Conservation (phyloP, 75 land plant genomes). For the Pseudotsuga menziesii region DNA sequence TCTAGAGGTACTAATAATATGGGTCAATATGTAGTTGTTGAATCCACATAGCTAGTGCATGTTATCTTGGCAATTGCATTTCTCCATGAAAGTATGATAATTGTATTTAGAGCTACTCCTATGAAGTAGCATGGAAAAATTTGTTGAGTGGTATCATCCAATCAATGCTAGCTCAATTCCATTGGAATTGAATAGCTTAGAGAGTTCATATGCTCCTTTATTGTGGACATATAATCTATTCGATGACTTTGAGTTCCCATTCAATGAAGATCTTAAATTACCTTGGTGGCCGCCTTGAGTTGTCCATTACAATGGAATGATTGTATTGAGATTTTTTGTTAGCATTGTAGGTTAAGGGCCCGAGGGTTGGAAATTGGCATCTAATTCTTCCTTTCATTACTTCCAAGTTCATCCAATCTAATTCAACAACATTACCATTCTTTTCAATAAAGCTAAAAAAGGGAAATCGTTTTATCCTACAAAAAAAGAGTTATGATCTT, state of each 20-base stretch:
- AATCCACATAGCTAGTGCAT: constrained; percentile 2
- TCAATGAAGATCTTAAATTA: not conserved
- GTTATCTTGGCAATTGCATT: not conserved
- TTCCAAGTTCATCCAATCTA: not conserved
- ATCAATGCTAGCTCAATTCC: not conserved
- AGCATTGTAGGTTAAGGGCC: not conserved
- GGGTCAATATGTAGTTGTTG: constrained; percentile 2
- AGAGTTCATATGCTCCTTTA: not conserved
- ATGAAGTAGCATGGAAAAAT: not conserved
- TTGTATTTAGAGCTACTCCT: not conserved
- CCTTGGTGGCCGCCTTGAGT: not conserved
- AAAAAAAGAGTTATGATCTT: too few relatives aligned
- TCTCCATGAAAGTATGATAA: not conserved
- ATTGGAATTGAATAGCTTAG: not conserved
- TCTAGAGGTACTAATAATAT: constrained; percentile 11
- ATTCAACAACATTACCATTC: not conserved
- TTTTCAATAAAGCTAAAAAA: not conserved
- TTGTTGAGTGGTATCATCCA: not conserved
- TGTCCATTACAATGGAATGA: not conserved
- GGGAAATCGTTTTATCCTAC: too few relatives aligned
- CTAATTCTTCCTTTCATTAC: not conserved
- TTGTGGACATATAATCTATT: not conserved
- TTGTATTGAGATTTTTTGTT: not conserved
- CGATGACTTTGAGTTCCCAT: not conserved
- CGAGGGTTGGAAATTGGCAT: too few relatives aligned